Evolutionary conservation across 2,329 filamentous ascomycete genomes (phyloP).

Genomic region (Bipolaris oryzae): DNA sequence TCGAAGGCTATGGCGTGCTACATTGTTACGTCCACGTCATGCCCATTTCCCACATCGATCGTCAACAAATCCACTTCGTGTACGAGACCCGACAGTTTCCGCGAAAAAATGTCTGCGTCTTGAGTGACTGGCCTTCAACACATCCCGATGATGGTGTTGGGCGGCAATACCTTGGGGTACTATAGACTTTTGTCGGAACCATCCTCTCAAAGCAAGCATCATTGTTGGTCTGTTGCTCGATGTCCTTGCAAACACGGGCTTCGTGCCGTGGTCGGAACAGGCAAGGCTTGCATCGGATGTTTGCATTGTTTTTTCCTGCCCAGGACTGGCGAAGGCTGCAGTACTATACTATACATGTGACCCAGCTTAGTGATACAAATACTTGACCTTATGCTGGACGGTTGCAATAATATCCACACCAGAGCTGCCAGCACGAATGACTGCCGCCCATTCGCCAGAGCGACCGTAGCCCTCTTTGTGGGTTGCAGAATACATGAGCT

Average conservation of each 20-base stretch:
- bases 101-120: slow-evolving; percentile 29
- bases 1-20: slow-evolving; percentile 55
- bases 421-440: slow-evolving; percentile 51
- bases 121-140: slow-evolving; percentile 22
- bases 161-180: slow-evolving; percentile 32
- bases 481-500: slow-evolving; percentile 53
- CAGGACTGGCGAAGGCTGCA: no score
- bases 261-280: no score
- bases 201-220: slow-evolving; percentile 48
- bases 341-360: slow-evolving; percentile 32
- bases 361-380: slow-evolving; percentile 52
- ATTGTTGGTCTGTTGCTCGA: neutral
- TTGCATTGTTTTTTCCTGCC: no score
- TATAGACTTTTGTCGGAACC: slow-evolving; percentile 53
- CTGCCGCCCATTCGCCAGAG: slow-evolving; percentile 50
- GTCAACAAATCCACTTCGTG: slow-evolving; percentile 28
- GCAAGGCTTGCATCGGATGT: no score
- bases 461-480: slow-evolving; percentile 49
- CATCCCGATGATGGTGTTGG: slow-evolving; percentile 36
- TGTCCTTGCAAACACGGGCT: no score
- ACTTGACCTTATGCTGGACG: slow-evolving; percentile 47
- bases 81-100: slow-evolving; percentile 25
- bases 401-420: slow-evolving; percentile 54
- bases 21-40: slow-evolving; percentile 51
- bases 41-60: slow-evolving; percentile 21